Conservation (phyloP, 129 eudicot genomes). For the Dittrichia graveolens region DNA sequence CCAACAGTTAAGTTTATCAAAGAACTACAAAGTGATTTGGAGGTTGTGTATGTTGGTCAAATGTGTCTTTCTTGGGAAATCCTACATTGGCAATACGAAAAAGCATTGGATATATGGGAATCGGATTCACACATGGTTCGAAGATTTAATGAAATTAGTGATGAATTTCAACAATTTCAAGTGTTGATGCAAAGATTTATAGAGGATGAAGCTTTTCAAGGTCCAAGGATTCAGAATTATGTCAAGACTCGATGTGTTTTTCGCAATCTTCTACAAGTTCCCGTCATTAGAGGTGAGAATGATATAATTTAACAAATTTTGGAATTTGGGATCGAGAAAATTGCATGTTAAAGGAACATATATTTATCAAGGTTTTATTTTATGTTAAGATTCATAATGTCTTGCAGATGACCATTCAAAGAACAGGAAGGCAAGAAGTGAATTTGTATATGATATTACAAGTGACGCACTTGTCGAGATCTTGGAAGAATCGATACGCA, state of each 20-base stretch:
- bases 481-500: constrained; percentile 82
- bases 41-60: constrained; percentile 88
- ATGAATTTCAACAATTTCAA: constrained; percentile 93
- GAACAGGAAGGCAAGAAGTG: constrained; percentile 51
- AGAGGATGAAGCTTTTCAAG: constrained; percentile 84
- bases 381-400: neutral
- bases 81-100: constrained; percentile 85
- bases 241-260: constrained; percentile 66
- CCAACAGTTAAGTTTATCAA: constrained; percentile 61
- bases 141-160: constrained; percentile 73
- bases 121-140: constrained; percentile 61
- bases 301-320: neutral
- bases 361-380: neutral
- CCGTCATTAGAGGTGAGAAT: constrained; percentile 77
- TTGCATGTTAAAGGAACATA: too few species aligned
- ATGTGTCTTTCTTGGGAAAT: constrained; percentile 98
- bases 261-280: constrained; percentile 93
- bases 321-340: neutral
- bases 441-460: constrained; percentile 51
- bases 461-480: constrained; percentile 76
- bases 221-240: constrained; percentile 74
- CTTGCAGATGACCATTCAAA: constrained; percentile 57
- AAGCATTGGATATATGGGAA: constrained; percentile 87
- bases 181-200: constrained; percentile 82
- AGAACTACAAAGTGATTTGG: constrained; percentile 80